phyloP scores from a whole-genome alignment of 768 basidiomycete species.

The Termitomyces sp. region DNA sequence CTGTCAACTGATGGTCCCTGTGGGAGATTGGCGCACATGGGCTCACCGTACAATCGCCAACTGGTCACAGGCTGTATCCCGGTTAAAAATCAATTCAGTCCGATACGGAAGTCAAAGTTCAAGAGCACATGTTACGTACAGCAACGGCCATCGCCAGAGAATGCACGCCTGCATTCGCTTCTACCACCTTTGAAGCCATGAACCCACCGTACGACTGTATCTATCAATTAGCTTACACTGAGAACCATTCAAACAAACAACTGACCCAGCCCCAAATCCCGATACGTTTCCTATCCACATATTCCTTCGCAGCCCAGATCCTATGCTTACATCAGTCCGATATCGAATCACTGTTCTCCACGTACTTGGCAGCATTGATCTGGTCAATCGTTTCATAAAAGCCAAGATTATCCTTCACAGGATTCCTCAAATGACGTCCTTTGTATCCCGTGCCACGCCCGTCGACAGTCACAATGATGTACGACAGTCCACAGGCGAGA shows the following conservation, averaged over 20 bases:
- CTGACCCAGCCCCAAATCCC: conserved; percentile 98
- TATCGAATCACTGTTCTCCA: conserved; percentile 13
- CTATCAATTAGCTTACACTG: conserved; percentile 4
- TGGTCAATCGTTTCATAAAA: conserved; percentile 89
- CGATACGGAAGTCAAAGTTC: background rate
- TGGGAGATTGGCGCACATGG: background rate
- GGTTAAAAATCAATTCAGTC: background rate
- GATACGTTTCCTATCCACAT: conserved; percentile 85
- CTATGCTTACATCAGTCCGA: conserved; percentile 29
- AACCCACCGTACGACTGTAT: conserved; percentile 91
- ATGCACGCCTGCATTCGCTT: conserved; percentile 87
- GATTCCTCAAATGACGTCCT: conserved; percentile 80
- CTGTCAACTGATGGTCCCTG: conserved; percentile 6
- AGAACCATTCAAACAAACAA: conserved; percentile 8
- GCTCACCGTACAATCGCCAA: conserved; percentile 76
- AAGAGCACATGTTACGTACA: conserved; percentile 40
- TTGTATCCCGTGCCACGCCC: conserved; percentile 93
- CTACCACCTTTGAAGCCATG: conserved; percentile 90
- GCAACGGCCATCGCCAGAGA: conserved; percentile 89
- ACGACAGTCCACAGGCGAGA: conserved; percentile 75
- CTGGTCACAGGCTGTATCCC: conserved; percentile 81
- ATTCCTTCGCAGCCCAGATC: conserved; percentile 80
- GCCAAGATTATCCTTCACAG: conserved; percentile 86
- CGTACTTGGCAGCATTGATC: conserved; percentile 80
- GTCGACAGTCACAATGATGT: conserved; percentile 86